Evolutionary conservation across 1,284 basidiomycete genomes (phyloP).

Genomic region (Pascua guehoae): DNA sequence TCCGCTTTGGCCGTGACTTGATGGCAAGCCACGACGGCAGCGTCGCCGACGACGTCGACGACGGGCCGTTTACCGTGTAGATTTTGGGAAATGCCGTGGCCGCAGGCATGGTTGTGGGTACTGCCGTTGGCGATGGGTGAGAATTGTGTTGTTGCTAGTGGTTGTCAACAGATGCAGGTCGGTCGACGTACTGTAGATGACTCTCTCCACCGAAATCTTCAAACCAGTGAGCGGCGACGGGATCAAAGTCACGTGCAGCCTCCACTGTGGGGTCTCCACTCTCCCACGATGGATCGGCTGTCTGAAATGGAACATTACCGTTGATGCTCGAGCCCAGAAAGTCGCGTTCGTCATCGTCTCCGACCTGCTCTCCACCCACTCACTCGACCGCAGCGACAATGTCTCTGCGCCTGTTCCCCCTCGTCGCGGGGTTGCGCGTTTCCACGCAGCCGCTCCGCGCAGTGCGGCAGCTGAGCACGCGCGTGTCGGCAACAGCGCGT

Average conservation of each 20-base stretch:
- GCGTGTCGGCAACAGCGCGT: no score
- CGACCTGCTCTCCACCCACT: neutral
- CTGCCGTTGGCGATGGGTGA: neutral
- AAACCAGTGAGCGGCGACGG: slow-evolving; percentile 7
- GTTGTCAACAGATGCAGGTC: neutral
- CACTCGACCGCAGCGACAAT: neutral
- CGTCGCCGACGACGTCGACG: slow-evolving; percentile 74
- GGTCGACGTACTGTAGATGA: neutral
- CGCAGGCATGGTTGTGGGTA: slow-evolving; percentile 22
- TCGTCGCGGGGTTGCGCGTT: slow-evolving; percentile 1
- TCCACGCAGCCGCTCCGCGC: neutral
- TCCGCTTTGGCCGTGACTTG: slow-evolving; percentile 51
- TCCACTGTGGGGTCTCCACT: neutral
- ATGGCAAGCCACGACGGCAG: slow-evolving; percentile 84
- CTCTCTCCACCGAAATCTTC: slow-evolving; percentile 11
- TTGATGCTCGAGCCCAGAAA: no score
- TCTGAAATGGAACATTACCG: no score
- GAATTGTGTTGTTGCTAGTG: neutral
- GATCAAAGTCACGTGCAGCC: slow-evolving; percentile 1
- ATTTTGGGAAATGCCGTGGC: slow-evolving; percentile 60
- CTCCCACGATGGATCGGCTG: neutral
- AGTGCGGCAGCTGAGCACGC: no score
- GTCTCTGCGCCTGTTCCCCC: slow-evolving; percentile 14
- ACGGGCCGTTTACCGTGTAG: slow-evolving; percentile 85
- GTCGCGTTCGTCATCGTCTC: neutral